A percentile compares a stretch with the other conserved stretches of the same genome.
Conservation (phyloP, 208 protist species). For the Trypanosoma brucei region DNA sequence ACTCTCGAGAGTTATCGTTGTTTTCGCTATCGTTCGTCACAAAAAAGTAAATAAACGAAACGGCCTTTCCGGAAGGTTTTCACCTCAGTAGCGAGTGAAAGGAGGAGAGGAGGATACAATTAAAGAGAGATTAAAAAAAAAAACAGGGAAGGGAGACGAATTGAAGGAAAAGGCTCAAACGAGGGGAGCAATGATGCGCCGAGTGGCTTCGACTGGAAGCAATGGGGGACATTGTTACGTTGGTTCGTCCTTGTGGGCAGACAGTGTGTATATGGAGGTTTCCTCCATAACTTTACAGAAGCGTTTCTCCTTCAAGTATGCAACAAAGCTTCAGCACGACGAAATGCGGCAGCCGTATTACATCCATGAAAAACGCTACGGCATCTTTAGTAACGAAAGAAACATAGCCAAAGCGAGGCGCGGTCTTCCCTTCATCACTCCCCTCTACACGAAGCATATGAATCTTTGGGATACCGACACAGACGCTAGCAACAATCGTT, state of each 20-base stretch:
- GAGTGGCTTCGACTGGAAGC: neutral
- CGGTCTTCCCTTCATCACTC: slow-evolving; percentile 69
- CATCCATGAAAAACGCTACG: slow-evolving; percentile 84
- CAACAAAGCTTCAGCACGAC: slow-evolving; percentile 65
- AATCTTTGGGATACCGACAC: slow-evolving; percentile 86
- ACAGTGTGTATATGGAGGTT: slow-evolving; percentile 7
- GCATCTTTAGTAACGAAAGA: slow-evolving; percentile 76
- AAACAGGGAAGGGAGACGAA: slow-evolving; percentile 2
- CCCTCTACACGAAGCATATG: slow-evolving; percentile 77
- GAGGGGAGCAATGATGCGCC: slow-evolving; percentile 25
- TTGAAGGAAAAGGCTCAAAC: neutral
- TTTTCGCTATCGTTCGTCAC: no score
- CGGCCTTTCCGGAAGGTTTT: no score
- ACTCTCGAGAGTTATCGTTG: no score
- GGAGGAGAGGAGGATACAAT: neutral
- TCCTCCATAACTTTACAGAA: slow-evolving; percentile 30
- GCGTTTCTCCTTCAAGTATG: slow-evolving; percentile 86
- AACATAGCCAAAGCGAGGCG: slow-evolving; percentile 69
- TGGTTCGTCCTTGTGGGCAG: neutral
- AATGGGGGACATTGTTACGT: neutral
- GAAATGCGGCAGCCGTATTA: slow-evolving; percentile 80
- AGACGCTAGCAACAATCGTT: slow-evolving; percentile 79
- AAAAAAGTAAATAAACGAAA: neutral
- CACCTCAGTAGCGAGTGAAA: neutral
- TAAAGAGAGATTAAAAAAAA: slow-evolving; percentile 17